phyloP scores from a whole-genome alignment of 2,329 filamentous ascomycete genomes.

The Hypoxylon sp. region DNA sequence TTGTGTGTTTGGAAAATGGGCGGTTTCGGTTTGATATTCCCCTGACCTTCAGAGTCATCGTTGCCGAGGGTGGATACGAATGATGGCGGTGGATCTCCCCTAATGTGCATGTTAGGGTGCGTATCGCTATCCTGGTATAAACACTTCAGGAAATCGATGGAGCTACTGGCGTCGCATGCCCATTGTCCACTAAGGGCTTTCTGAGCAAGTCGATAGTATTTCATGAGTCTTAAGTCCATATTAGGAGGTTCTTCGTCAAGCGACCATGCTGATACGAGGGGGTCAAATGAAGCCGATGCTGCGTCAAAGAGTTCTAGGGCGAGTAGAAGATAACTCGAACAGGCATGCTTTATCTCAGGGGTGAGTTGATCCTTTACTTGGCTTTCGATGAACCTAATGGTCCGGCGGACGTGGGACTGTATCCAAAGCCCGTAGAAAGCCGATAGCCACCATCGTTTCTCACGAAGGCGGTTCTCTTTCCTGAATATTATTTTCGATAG shows the following conservation, averaged over 20 bases:
- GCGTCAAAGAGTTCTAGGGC: constrained; percentile 44
- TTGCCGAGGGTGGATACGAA: constrained; percentile 4
- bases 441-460: constrained; percentile 46
- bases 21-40: not conserved
- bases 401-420: constrained; percentile 42
- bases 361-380: constrained; percentile 23
- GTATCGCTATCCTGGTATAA: constrained; percentile 33
- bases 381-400: constrained; percentile 31
- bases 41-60: constrained; percentile 1
- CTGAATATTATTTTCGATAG: constrained; percentile 42
- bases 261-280: constrained; percentile 40
- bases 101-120: not conserved
- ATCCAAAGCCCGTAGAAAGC: constrained; percentile 44
- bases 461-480: constrained; percentile 42
- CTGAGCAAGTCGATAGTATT: constrained; percentile 44
- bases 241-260: constrained; percentile 43
- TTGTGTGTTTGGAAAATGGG: constrained; percentile 21
- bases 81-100: constrained; percentile 2
- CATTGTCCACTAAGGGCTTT: constrained; percentile 35
- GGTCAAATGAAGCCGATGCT: constrained; percentile 42
- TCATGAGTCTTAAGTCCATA: constrained; percentile 42
- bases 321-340: constrained; percentile 37
- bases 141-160: constrained; percentile 33
- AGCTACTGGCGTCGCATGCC: constrained; percentile 21
- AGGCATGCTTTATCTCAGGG: constrained; percentile 20